These are phyloP conservation scores for Rhynchosporium graminicola DNA, from an alignment of 2,329 filamentous ascomycete species.

Conservation along the genomic window DNA sequence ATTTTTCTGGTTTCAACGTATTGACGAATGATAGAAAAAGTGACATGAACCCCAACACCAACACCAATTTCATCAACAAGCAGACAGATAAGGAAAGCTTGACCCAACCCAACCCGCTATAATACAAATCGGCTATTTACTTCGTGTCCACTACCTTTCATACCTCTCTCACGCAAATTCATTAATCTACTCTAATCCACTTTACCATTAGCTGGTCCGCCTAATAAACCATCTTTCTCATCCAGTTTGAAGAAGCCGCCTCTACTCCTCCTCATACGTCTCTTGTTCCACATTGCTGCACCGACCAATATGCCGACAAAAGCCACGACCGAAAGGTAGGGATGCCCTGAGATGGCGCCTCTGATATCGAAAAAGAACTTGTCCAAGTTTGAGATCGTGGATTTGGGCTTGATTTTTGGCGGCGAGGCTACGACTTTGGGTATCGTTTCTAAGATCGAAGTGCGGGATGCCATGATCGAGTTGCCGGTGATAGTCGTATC, in stretches of 20 bases:
- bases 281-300: slow-evolving; percentile 54
- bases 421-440: slow-evolving; percentile 52
- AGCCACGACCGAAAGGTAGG: slow-evolving; percentile 58
- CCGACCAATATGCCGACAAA: slow-evolving; percentile 58
- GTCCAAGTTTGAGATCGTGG: slow-evolving; percentile 71
- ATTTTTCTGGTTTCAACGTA: too few relatives aligned
- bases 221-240: slow-evolving; percentile 66
- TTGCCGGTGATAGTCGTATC: slow-evolving; percentile 87
- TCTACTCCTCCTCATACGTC: slow-evolving; percentile 54
- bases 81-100: slow-evolving; percentile 18
- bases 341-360: slow-evolving; percentile 59
- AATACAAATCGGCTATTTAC: slow-evolving; percentile 19
- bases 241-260: slow-evolving; percentile 64
- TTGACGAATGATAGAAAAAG: neutral
- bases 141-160: neutral
- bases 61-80: neutral
- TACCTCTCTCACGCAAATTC: slow-evolving; percentile 9
- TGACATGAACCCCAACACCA: slow-evolving; percentile 1
- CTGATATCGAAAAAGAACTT: slow-evolving; percentile 70
- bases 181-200: slow-evolving; percentile 45
- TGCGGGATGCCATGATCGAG: slow-evolving; percentile 80
- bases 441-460: slow-evolving; percentile 44
- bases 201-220: slow-evolving; percentile 54
- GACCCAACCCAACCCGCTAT: slow-evolving; percentile 25
- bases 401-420: slow-evolving; percentile 71